Conservation (phyloP, 345 rosid species). For the Populus alba region DNA sequence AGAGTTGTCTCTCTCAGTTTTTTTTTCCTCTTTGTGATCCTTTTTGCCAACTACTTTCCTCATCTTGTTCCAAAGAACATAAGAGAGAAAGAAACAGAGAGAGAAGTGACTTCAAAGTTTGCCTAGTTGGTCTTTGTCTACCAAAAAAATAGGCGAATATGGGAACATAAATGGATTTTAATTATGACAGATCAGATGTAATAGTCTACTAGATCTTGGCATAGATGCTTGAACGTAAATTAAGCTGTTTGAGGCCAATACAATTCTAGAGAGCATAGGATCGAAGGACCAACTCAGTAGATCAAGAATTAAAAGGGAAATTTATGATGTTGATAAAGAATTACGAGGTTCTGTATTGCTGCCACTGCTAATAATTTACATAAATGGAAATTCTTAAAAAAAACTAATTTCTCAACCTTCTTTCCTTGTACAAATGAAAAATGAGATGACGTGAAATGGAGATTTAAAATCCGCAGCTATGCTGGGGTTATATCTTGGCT, state of each 20-base stretch:
- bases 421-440: not conserved
- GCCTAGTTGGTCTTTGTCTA: conserved; percentile 32
- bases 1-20: conserved; percentile 42
- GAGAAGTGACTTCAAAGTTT: conserved; percentile 38
- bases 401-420: not conserved
- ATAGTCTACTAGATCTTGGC: not conserved
- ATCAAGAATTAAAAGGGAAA: not conserved
- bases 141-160: not conserved
- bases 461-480: not conserved
- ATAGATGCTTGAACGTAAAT: not conserved
- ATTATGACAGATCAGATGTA: not conserved
- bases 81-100: conserved; percentile 6
- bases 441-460: not conserved
- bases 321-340: too few relatives aligned
- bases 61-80: not conserved
- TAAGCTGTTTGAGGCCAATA: not conserved
- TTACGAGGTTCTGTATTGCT: too few relatives aligned
- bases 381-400: not conserved
- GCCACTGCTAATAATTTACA: not conserved
- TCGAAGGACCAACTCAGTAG: not conserved
- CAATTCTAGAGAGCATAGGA: not conserved
- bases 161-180: not conserved
- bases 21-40: not conserved
- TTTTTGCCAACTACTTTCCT: conserved; percentile 31
- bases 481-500: too few relatives aligned